Base-by-base conservation (phyloP, 768 basidiomycete species). In the Piloderma croceum region DNA sequence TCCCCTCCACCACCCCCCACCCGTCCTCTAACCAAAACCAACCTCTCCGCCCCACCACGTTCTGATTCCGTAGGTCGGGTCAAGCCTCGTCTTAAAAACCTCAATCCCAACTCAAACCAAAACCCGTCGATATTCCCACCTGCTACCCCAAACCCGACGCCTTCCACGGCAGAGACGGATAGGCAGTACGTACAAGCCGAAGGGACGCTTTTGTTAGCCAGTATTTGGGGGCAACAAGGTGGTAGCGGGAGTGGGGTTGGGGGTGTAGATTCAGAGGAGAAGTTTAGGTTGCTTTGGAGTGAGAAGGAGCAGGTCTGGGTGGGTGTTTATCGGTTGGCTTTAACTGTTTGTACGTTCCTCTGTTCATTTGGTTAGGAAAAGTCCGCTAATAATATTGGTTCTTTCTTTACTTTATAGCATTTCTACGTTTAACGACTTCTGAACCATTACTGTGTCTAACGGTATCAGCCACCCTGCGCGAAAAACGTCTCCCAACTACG, bases 401-500 rank as follows among this genome's bases (percentile, higher is more conserved):
- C 19, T 20, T 17, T 3, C 3, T 18, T 38, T 21, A 21, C 23
- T 42, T 0, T 6, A 5, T 48, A 92, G 90, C 85, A 0, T 92
- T 83, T 57, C 61, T 91, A 21, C 74, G 80, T 23, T 77, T 90
- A 12, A 68, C 72, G 24, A 75, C 83, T 35, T 52, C 66, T 3
- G 78, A 91, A 44, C 91, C 91, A 7, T 60, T 94, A 9, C 72
- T 96, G 20, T 90, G 84, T 52, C 61, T 96, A 21, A 96, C 91
- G 1, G 71, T 82, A 3, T 90, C 87, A 3, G 73, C 81, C n/a
- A 96, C 91, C 1, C 65, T 94, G n/a, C 76, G 91, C 36, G 89
- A 93, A 18, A 86, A 79, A 51, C 76, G 82, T 0, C 56, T 86
- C 6, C n/a, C n/a, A n/a, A 60, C 71, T 11, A 50, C 71, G 10